Base-by-base conservation (phyloP, 2,329 filamentous ascomycete genomes). In the Hypoxylon sp. region DNA sequence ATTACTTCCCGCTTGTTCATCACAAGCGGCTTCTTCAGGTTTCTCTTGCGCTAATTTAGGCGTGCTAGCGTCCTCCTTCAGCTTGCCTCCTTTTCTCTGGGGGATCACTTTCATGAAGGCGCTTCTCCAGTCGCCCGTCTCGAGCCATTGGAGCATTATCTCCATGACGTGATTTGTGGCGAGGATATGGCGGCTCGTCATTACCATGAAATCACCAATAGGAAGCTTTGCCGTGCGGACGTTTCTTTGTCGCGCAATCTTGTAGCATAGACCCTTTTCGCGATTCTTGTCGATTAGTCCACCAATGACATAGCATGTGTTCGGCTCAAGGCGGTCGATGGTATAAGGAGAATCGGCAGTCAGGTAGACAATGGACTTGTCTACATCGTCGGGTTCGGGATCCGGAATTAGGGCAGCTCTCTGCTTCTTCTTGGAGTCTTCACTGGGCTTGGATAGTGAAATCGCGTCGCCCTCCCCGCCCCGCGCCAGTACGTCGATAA, bases 81-180 rank as follows among this genome's bases (percentile, higher is more conserved):
- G 77, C 61, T 85, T 87, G 0, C 92, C 94, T 0, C 93, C 94
- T 80, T 99, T 99, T 69, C 96, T 85, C 81, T 94, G 94, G 0
- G 96, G 96, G 73, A 99, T 95, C 2, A 97, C 94, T 56, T 89
- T 86, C 81, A 95, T 82, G 78, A 99, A 99, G 0, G 96, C 95
- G 77, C 92, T 85, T 1, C 91, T 95, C 96, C 96, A 99, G 79
- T 98, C 92, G 1, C 92, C 93, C 54, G 89, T 89, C 80, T 98
- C 94, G 61, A 99, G 81, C 94, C 95, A 99, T 72, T 90, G 90
- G 50, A 97, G 82, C 93, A 99, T 97, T 70, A 99, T 98, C 81
- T 98, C 95, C 51, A 96, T 89, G 1, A 99, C 96, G 77, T 99
- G 96, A 77, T 98, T 99, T 6, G 95, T 98, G 2, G 95, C 91